Evolutionary conservation across 441 rosid genomes (phyloP).

Genomic region (Francoa sonchifolia): DNA sequence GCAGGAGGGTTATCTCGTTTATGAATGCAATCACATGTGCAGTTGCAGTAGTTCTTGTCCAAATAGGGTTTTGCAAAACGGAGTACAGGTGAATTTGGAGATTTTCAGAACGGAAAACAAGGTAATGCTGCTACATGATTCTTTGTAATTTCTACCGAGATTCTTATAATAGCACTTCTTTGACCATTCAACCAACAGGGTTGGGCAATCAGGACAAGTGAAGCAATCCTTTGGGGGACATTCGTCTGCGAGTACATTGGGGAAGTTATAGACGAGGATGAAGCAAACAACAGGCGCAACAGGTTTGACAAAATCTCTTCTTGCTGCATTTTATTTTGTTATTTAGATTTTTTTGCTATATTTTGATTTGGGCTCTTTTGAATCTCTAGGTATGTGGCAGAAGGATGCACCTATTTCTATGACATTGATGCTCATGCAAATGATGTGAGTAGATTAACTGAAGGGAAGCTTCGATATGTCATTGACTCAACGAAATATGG

Average conservation of each 20-base stretch:
- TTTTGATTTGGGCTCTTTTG: conserved; percentile 10
- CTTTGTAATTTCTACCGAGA: conserved; percentile 5
- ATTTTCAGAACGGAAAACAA: conserved; percentile 68
- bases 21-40: conserved; percentile 86
- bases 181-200: conserved; percentile 38
- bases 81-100: conserved; percentile 61
- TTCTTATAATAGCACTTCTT: conserved; percentile 6
- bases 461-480: conserved; percentile 41
- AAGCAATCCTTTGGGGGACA: conserved; percentile 74
- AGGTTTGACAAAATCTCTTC: conserved; percentile 29
- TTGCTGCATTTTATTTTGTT: conserved; percentile 5
- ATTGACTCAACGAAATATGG: conserved; percentile 80
- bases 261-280: conserved; percentile 62
- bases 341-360: conserved; percentile 1
- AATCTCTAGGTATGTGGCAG: conserved; percentile 44
- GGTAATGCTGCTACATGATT: conserved; percentile 34
- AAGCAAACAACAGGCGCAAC: conserved; percentile 53
- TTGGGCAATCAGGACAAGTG: conserved; percentile 89
- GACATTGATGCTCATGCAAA: conserved; percentile 53
- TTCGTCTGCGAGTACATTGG: conserved; percentile 84
- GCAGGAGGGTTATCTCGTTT: conserved; percentile 98
- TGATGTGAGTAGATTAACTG: conserved; percentile 74
- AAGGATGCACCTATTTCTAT: conserved; percentile 51
- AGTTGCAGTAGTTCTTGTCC: conserved; percentile 65
- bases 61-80: conserved; percentile 90